Evolutionary conservation across 164 flowering plant genomes (phyloP), one percentile per base, ranked within the genome.

Genomic region (Nymphaea thermarum): DNA sequence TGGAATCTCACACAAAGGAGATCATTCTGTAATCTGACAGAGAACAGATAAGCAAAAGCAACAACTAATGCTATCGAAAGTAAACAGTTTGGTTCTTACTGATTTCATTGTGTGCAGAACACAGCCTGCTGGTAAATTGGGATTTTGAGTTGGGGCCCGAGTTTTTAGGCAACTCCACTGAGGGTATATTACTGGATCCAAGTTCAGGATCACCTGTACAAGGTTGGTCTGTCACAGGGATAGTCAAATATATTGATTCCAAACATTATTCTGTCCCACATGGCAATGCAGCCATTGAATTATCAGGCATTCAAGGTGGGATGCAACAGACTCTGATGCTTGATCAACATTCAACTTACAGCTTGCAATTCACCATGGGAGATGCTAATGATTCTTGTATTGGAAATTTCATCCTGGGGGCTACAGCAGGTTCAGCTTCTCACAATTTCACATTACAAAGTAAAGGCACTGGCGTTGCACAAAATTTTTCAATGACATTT

Each of bases 221-320:
- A 64, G 78, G 76, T 43, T 84, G 86, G 84, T 64, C 81, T 6
- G 71, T 82, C 6, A 64, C 71, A 6, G 83, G 84, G 69, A 80
- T 80, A n/a, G 79, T 82, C 8, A 80, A 74, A 65, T 82, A 82
- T 74, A 81, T 84, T 72, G 74, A 81, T 65, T 73, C 84, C 36
- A 70, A 74, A 62, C 78, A 80, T 68, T 82, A 76, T 77, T 70
- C 45, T 44, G 81, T 84, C 61, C 87, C 84, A 53, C 69, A 77
- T 68, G 87, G 87, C 66, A 74, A 80, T 10, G 80, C 82, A 64
- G 85, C 87, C 6, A 64, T 82, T 3, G 85, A 84, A 70, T 55
- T 82, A 15, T 78, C 79, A 3, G 83, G 77, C 25, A 66, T 41
- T 64, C 68, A 78, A 44, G 43, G 76, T 3, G 87, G 82, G 43